Conservation (phyloP, 2,329 filamentous ascomycete genomes). For the Colletotrichum sp. region DNA sequence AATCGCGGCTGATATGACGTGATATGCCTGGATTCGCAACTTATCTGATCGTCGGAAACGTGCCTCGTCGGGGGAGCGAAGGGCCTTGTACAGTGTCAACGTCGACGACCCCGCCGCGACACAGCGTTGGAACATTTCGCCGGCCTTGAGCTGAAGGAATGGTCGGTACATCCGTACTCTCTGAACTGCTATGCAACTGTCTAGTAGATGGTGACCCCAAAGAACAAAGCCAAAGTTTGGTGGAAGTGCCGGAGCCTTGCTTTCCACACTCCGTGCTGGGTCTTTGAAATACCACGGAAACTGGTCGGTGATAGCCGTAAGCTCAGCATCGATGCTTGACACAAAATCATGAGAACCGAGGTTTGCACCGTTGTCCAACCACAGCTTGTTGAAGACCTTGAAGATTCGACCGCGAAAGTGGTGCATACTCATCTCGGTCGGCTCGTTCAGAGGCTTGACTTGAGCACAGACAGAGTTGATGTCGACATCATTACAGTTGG, state of each 20-base stretch:
- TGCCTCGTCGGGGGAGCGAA: not conserved
- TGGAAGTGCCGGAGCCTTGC: not conserved
- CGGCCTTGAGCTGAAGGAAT: not conserved
- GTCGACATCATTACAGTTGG: conserved; percentile 2
- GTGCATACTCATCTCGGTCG: conserved; percentile 22
- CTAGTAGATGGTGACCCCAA: conserved; percentile 23
- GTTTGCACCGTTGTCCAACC: not conserved
- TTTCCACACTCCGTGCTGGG: not conserved
- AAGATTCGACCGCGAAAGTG: conserved; percentile 21
- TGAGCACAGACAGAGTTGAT: conserved; percentile 1
- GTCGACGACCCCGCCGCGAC: conserved; percentile 11
- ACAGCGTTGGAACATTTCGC: conserved; percentile 14
- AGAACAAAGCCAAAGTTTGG: conserved; percentile 8
- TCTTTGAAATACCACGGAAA: not conserved
- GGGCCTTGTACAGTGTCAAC: not conserved
- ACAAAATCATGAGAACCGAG: not conserved
- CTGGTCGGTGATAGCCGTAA: not conserved
- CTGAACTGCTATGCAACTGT: conserved; percentile 23
- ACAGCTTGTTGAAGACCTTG: conserved; percentile 14
- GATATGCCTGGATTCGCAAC: not conserved
- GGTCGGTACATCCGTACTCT: conserved; percentile 25
- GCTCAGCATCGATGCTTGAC: not conserved
- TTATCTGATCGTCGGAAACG: not conserved
- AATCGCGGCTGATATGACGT: not conserved
- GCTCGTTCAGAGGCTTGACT: conserved; percentile 12